Percentiles rank a stretch among this genome's conserved stretches.
Conservation (phyloP, 2,329 filamentous ascomycete genomes). For the Aspergillus awamori region DNA sequence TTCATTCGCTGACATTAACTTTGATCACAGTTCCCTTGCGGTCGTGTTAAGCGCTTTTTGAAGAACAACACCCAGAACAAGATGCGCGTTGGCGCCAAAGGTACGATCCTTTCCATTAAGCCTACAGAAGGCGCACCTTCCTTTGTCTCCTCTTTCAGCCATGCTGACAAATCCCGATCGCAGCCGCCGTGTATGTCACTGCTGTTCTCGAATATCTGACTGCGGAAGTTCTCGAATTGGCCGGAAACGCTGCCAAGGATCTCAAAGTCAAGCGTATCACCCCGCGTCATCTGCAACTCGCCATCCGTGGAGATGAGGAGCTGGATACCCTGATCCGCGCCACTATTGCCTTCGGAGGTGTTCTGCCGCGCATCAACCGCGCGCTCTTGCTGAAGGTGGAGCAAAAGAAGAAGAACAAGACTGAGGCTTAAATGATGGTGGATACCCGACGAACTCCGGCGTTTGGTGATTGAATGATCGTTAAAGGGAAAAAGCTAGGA, state of each 20-base stretch:
- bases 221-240: constrained; percentile 95
- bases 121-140: neutral
- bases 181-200: constrained; percentile 93
- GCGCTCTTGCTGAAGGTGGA: constrained; percentile 93
- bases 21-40: constrained; percentile 81
- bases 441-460: constrained; percentile 29
- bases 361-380: constrained; percentile 97
- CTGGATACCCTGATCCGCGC: constrained; percentile 95
- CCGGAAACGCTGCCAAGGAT: constrained; percentile 98
- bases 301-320: constrained; percentile 97
- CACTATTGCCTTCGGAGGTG: constrained; percentile 97
- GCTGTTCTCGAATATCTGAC: constrained; percentile 98
- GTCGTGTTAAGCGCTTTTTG: constrained; percentile 99
- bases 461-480: constrained; percentile 30
- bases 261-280: constrained; percentile 99
- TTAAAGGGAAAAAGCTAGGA: constrained; percentile 22
- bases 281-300: constrained; percentile 93
- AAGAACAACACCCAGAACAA: constrained; percentile 99
- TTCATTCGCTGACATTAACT: neutral
- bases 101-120: constrained; percentile 35
- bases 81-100: constrained; percentile 98
- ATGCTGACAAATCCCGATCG: constrained; percentile 20
- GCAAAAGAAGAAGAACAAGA: constrained; percentile 89
- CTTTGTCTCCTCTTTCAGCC: neutral
- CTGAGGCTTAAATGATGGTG: constrained; percentile 36